Conservation (phyloP, 345 rosid species). For the Pelargonium nanum region DNA sequence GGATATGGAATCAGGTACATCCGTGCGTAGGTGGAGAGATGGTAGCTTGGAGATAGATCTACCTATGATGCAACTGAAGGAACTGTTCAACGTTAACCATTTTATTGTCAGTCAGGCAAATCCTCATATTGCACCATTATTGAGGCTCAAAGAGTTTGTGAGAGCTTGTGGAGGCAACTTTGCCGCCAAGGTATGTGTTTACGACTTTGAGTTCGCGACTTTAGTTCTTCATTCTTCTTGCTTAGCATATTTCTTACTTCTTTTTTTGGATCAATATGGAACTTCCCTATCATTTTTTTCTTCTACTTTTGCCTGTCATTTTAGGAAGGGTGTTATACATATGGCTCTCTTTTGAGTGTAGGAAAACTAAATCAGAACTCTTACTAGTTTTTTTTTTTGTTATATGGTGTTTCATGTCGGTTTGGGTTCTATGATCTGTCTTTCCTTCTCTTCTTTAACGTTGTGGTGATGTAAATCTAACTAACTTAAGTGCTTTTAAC, state of each 20-base stretch:
- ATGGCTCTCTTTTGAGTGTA: too few species aligned
- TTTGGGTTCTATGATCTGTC: too few species aligned
- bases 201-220: neutral
- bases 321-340: too few species aligned
- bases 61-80: conserved; percentile 98
- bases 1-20: conserved; percentile 43
- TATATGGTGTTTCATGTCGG: too few species aligned
- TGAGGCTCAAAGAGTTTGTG: conserved; percentile 70
- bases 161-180: conserved; percentile 88
- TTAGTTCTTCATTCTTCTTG: neutral
- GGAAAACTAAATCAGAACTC: neutral
- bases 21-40: conserved; percentile 94
- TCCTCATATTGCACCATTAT: conserved; percentile 82
- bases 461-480: neutral
- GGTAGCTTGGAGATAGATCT: conserved; percentile 97
- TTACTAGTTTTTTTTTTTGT: too few species aligned
- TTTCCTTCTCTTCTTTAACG: neutral
- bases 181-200: conserved; percentile 76
- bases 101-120: conserved; percentile 96
- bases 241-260: neutral
- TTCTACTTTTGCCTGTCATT: too few species aligned
- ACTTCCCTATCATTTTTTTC: too few species aligned
- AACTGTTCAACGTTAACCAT: conserved; percentile 90
- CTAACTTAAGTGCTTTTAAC: neutral
- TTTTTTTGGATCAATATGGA: neutral